phyloP scores from a whole-genome alignment of 345 rosid species.

The Leavenworthia alabamica region DNA sequence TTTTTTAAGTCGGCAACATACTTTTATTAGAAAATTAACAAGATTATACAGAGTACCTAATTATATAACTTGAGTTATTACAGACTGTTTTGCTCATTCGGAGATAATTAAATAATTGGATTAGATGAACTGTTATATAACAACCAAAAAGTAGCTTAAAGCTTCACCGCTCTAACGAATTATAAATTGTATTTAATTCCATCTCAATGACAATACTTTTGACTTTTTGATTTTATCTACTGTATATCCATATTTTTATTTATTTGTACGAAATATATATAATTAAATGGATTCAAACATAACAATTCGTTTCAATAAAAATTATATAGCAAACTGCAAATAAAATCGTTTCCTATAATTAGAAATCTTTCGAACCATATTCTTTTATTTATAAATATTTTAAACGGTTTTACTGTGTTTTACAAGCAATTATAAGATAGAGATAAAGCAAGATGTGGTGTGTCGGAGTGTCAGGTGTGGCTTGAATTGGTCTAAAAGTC shows the following conservation, averaged over 20 bases:
- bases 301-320: no score
- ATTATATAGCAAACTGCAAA: no score
- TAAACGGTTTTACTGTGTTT: background rate
- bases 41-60: no score
- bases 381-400: no score
- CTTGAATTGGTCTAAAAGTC: background rate
- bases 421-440: background rate
- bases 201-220: background rate
- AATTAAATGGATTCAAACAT: no score
- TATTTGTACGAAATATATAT: no score
- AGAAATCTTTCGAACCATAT: no score
- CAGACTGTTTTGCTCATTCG: background rate
- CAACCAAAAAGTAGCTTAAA: slow-evolving; percentile 12
- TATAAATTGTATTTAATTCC: background rate
- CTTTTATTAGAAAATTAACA: no score
- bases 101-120: background rate
- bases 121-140: slow-evolving; percentile 24
- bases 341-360: no score
- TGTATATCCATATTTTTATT: background rate
- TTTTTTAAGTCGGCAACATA: no score
- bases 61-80: no score
- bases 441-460: background rate
- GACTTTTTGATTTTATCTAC: background rate
- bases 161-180: background rate
- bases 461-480: no score